phyloP scores from a whole-genome alignment of 345 rosid genomes.

The Brassica incana region DNA sequence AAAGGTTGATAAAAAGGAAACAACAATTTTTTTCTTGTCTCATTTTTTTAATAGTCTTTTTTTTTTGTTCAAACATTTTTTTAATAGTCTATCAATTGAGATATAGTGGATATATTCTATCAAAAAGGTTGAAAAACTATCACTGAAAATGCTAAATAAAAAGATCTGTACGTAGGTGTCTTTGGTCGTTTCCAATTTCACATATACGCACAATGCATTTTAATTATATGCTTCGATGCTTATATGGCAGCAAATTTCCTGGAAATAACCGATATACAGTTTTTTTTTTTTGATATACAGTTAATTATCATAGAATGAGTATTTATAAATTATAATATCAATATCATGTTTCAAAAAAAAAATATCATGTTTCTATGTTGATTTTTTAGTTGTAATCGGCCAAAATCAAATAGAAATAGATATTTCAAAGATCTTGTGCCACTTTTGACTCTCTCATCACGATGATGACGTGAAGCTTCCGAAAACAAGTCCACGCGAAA shows the following conservation, averaged over 20 bases:
- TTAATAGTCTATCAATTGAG: not conserved
- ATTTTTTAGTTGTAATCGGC: constrained; percentile 9
- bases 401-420: constrained; percentile 6
- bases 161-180: not conserved
- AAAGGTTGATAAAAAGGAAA: not conserved
- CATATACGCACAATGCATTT: not conserved
- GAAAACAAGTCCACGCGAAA: constrained; percentile 30
- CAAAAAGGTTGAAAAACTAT: not conserved
- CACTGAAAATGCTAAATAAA: not conserved
- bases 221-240: not conserved
- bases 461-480: constrained; percentile 39
- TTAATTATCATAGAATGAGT: not conserved
- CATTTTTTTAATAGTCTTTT: not conserved
- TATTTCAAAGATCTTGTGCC: constrained; percentile 25
- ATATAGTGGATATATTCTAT: not conserved
- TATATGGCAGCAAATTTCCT: not conserved
- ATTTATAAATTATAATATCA: not conserved
- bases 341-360: not conserved
- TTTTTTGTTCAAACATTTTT: not conserved
- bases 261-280: not conserved
- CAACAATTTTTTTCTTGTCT: not conserved
- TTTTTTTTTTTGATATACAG: not conserved
- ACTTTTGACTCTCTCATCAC: constrained; percentile 37
- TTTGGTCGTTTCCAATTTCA: not conserved
- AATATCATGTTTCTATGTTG: not conserved